phyloP scores from a whole-genome alignment of 2,329 filamentous ascomycete species.

The Elsinoe necatrix region DNA sequence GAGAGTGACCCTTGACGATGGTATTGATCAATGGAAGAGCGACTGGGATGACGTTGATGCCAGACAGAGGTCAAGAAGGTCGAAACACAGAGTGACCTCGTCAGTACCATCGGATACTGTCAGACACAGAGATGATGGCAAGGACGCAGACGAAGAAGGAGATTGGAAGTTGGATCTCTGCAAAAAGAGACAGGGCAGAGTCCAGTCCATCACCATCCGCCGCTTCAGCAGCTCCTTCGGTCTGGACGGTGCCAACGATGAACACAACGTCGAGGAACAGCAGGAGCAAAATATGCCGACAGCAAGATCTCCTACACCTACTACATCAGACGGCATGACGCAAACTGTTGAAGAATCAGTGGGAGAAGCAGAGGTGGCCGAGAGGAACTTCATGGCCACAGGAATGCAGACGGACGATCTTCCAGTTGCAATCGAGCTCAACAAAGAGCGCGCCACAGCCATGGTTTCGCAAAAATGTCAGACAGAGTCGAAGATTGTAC shows the following conservation, averaged over 20 bases:
- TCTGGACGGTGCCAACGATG: background rate
- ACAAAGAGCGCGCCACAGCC: background rate
- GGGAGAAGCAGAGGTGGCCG: no score
- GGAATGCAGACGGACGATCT: conserved; percentile 4
- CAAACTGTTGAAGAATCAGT: background rate
- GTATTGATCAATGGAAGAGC: conserved; percentile 29
- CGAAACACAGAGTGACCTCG: conserved; percentile 25
- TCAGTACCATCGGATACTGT: conserved; percentile 12
- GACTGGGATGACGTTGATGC: conserved; percentile 31
- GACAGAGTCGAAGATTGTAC: background rate
- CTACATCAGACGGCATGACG: background rate
- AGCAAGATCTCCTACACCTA: background rate
- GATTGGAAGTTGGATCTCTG: conserved; percentile 18
- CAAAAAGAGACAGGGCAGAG: conserved; percentile 17
- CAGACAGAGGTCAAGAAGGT: conserved; percentile 25
- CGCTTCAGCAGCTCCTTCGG: background rate
- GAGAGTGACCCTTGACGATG: conserved; percentile 23
- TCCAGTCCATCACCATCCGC: conserved; percentile 18
- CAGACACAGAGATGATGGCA: conserved; percentile 1
- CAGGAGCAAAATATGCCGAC: background rate
- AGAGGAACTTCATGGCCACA: background rate
- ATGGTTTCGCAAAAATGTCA: background rate
- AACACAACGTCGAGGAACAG: background rate
- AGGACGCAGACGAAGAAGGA: conserved; percentile 17
- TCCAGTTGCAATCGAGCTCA: background rate